Base-by-base conservation (phyloP, 2,329 filamentous ascomycete species). In the Metarhizium sp. region DNA sequence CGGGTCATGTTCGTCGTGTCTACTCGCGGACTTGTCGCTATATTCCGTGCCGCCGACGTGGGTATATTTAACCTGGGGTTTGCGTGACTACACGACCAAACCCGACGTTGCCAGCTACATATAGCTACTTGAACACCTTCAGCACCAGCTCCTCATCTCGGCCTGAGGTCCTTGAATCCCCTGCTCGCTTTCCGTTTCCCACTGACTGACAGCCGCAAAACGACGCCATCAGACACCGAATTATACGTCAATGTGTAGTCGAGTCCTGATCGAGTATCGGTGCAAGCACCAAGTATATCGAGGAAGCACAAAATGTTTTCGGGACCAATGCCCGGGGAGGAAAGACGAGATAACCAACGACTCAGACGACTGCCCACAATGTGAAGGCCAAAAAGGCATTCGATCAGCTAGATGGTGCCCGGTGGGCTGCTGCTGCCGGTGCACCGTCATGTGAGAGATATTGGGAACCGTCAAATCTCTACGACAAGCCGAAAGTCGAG, bases 391-490 rank as follows among this genome's bases (percentile, higher is more conserved):
- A n/a, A 60, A 60, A 40, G 55, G 61, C 45, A 62, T 66, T 52
- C 62, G 60, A 47, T 73, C 70, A 6, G 65, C 69, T 6, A 62
- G 69, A 54, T 73, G 70, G 70, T 72, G 70, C 54, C 67, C 66
- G 3, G 64, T 68, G 16, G 69, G 68, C 51, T 71, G 69, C 61
- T 67, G 65, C 54, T 59, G 69, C 61, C 67, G 65, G 53, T 59
- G 66, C 52, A 53, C 57, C 32, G 57, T 65, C 25, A 66, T 66
- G 64, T 67, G 56, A 57, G 25, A 20, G 38, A 30, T 30, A 13
- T 30, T 20, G 32, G 48, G 14, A 38, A 6, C 29, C 6, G 45
- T 30, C 11, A 45, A 6, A 20, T 45, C 5, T 40, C 13, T 40
- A 40, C 38, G 14, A 40, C 5, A n/a, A 40, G 1, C 13, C 38